Evolutionary conservation across 2,329 filamentous ascomycete genomes (phyloP).

Genomic region (Zasmidium angulare): DNA sequence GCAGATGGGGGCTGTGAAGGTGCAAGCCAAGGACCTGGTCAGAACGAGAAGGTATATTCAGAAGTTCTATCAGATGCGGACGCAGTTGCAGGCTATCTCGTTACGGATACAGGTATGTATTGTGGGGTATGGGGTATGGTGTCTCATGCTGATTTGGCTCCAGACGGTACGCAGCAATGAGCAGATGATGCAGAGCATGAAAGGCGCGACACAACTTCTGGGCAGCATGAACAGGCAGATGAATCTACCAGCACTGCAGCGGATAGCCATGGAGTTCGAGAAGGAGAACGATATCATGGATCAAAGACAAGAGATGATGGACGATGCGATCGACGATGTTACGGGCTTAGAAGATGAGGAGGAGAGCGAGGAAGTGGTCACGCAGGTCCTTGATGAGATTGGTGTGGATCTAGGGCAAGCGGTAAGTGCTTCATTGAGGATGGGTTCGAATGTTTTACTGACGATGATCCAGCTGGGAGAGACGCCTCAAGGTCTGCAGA

Average conservation of each 20-base stretch:
- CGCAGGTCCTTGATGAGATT: slow-evolving; percentile 95
- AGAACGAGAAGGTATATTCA: slow-evolving; percentile 93
- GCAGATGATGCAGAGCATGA: slow-evolving; percentile 99
- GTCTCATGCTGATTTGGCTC: slow-evolving; percentile 12
- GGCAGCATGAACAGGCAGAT: slow-evolving; percentile 97
- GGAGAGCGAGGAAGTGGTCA: slow-evolving; percentile 94
- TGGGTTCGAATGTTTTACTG: slow-evolving; percentile 8
- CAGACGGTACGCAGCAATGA: slow-evolving; percentile 98
- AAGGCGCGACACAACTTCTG: slow-evolving; percentile 87
- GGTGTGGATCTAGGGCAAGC: slow-evolving; percentile 88
- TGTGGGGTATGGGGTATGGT: slow-evolving; percentile 1
- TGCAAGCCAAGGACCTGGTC: slow-evolving; percentile 96
- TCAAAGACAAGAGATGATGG: slow-evolving; percentile 99
- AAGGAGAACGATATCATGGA: slow-evolving; percentile 99
- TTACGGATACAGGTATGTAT: slow-evolving; percentile 80
- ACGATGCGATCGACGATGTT: slow-evolving; percentile 95
- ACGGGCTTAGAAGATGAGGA: slow-evolving; percentile 90
- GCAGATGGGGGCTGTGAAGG: slow-evolving; percentile 97
- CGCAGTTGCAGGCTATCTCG: slow-evolving; percentile 93
- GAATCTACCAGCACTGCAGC: slow-evolving; percentile 92
- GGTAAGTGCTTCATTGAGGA: slow-evolving; percentile 57
- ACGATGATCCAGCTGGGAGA: slow-evolving; percentile 71
- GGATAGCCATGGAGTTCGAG: slow-evolving; percentile 99
- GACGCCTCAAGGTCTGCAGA: slow-evolving; percentile 81
- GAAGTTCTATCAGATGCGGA: slow-evolving; percentile 98